Conservation (phyloP, 2,329 filamentous ascomycete genomes). For the Cytospora schulzeri region DNA sequence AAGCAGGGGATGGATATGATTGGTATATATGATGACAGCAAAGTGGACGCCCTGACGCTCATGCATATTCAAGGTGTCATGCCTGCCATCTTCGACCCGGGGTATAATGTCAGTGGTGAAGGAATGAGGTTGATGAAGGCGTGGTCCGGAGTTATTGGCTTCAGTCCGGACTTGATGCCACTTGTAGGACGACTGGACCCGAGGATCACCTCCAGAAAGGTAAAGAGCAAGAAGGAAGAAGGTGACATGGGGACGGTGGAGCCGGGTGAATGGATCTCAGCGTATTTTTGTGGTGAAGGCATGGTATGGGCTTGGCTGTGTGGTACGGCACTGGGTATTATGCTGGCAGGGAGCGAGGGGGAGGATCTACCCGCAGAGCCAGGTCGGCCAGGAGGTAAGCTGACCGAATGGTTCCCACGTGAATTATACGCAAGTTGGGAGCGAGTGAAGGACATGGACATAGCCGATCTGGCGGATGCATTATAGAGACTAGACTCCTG, state of each 20-base stretch:
- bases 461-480: constrained; percentile 39
- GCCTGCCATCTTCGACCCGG: constrained; percentile 44
- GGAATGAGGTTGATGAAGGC: constrained; percentile 39
- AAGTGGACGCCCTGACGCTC: constrained; percentile 42
- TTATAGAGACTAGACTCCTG: constrained; percentile 9
- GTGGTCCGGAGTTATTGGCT: constrained; percentile 54
- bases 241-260: background rate
- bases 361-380: constrained; percentile 34
- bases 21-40: constrained; percentile 50
- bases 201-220: constrained; percentile 35
- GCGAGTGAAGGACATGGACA: constrained; percentile 41
- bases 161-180: constrained; percentile 49
- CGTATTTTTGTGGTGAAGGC: constrained; percentile 54
- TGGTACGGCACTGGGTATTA: constrained; percentile 49
- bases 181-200: constrained; percentile 50
- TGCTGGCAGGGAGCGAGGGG: constrained; percentile 45
- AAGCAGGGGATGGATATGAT: constrained; percentile 48
- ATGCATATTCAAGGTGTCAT: constrained; percentile 47
- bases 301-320: constrained; percentile 58
- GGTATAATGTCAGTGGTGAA: constrained; percentile 37
- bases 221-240: background rate
- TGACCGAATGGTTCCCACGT: constrained; percentile 45
- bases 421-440: constrained; percentile 39
- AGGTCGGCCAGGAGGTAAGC: constrained; percentile 41
- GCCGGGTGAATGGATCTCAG: constrained; percentile 53